Percentiles rank a stretch among this genome's conserved stretches.
phyloP scores from a whole-genome alignment of 2,329 filamentous ascomycete species.

The Aspergillus brunneoviolaceus region DNA sequence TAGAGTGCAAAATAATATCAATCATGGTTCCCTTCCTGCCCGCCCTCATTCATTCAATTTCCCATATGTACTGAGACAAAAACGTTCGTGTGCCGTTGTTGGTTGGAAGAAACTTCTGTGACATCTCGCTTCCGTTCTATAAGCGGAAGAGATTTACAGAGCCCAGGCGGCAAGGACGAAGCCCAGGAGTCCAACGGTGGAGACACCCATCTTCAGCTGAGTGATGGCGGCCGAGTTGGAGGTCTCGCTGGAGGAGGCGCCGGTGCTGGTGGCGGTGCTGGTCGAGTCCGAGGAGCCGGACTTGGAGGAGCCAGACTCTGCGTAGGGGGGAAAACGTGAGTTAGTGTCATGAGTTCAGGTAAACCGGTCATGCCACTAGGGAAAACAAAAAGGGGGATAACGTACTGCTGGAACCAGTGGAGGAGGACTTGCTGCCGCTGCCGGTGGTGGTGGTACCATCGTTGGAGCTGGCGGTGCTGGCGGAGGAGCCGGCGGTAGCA shows the following conservation, averaged over 20 bases:
- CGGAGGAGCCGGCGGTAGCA: slow-evolving; percentile 21
- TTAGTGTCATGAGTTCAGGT: background rate
- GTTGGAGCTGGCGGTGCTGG: slow-evolving; percentile 24
- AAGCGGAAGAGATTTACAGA: slow-evolving; percentile 28
- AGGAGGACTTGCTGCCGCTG: slow-evolving; percentile 13
- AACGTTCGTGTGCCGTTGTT: no score
- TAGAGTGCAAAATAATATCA: background rate
- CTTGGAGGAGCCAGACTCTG: slow-evolving; percentile 9
- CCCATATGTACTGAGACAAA: background rate
- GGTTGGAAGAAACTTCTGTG: background rate
- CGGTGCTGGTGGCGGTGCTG: slow-evolving; percentile 18
- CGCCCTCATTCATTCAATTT: slow-evolving; percentile 7
- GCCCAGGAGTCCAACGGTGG: slow-evolving; percentile 36
- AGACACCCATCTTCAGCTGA: slow-evolving; percentile 32
- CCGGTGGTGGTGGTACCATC: slow-evolving; percentile 13
- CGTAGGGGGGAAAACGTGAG: slow-evolving; percentile 5
- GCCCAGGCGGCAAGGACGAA: slow-evolving; percentile 38
- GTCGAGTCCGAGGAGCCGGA: slow-evolving; percentile 16
- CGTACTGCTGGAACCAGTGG: slow-evolving; percentile 18
- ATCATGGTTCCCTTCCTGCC: slow-evolving; percentile 2
- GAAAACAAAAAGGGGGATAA: background rate
- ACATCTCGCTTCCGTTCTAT: background rate
- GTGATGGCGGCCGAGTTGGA: slow-evolving; percentile 30
- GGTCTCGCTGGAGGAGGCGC: slow-evolving; percentile 21
- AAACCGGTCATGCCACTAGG: background rate